Evolutionary conservation across 441 rosid genomes (phyloP).

Genomic region (Erysimum cheiri): DNA sequence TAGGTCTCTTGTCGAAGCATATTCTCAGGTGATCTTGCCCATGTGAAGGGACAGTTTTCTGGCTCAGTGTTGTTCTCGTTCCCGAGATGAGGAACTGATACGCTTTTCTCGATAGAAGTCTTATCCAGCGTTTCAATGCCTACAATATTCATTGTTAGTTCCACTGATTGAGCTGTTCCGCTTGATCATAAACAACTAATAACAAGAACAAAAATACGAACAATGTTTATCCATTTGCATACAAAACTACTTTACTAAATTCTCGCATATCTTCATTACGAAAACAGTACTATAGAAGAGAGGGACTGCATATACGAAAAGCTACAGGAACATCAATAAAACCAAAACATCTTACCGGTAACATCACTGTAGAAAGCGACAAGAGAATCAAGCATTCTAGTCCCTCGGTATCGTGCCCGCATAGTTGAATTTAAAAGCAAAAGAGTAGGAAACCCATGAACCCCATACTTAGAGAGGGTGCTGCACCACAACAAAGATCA

Average conservation of each 20-base stretch:
- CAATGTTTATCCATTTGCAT: not conserved
- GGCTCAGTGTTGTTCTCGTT: conserved; percentile 56
- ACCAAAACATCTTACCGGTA: conserved; percentile 58
- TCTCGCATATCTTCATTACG: not conserved
- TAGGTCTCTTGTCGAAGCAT: conserved; percentile 82
- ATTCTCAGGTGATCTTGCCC: conserved; percentile 98
- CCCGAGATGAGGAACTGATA: conserved; percentile 51
- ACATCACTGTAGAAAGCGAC: conserved; percentile 69
- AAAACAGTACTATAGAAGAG: not conserved
- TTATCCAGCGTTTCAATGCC: conserved; percentile 64
- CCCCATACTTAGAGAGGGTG: conserved; percentile 85
- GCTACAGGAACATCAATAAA: not conserved
- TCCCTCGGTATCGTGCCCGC: conserved; percentile 70
- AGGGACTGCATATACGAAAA: not conserved
- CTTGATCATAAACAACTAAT: conserved; percentile 12
- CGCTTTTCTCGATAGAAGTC: conserved; percentile 51
- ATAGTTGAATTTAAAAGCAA: conserved; percentile 78
- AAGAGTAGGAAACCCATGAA: conserved; percentile 92
- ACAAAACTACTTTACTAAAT: not conserved
- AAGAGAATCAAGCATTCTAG: conserved; percentile 72
- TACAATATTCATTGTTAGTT: conserved; percentile 39
- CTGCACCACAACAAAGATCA: conserved; percentile 52
- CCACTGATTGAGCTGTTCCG: not conserved
- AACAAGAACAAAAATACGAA: not conserved
- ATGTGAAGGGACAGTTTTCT: conserved; percentile 89